phyloP scores from a whole-genome alignment of 176 grass and related monocot genomes.

The Triticum urartu region DNA sequence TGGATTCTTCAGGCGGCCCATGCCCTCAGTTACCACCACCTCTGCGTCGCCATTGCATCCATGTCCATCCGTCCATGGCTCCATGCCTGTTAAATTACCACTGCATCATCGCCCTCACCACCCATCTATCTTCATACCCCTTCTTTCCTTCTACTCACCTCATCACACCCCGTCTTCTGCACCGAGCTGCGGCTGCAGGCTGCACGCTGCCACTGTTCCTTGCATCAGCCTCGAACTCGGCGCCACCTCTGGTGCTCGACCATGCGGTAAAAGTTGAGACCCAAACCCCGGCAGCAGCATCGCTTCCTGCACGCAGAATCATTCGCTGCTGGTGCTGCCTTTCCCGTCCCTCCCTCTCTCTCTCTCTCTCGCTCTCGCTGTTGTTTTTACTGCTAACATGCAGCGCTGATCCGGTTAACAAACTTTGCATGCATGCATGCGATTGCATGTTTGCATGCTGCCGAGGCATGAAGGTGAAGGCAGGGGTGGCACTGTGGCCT shows the following conservation, averaged over 20 bases:
- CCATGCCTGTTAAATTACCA: slow-evolving; percentile 55
- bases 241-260: not conserved
- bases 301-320: slow-evolving; percentile 36
- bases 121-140: not conserved
- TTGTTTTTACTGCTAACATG: not conserved
- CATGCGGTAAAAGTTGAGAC: slow-evolving; percentile 16
- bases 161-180: not conserved
- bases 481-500: slow-evolving; percentile 24
- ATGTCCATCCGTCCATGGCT: slow-evolving; percentile 26
- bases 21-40: slow-evolving; percentile 23
- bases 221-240: slow-evolving; percentile 60
- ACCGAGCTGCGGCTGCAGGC: not conserved
- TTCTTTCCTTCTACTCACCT: not conserved
- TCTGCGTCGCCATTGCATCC: slow-evolving; percentile 16
- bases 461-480: not conserved
- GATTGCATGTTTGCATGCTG: not conserved
- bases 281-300: too few relatives aligned
- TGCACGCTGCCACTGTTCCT: slow-evolving; percentile 33
- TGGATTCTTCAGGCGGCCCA: slow-evolving; percentile 31
- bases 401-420: slow-evolving; percentile 14
- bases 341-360: too few relatives aligned
- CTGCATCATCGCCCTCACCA: not conserved
- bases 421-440: slow-evolving; percentile 17
- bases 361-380: too few relatives aligned
- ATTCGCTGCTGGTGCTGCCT: slow-evolving; percentile 3